These are phyloP conservation scores for Pharnaceum exiguum DNA, from an alignment of 148 eudicot genomes.

Conservation along the genomic window DNA sequence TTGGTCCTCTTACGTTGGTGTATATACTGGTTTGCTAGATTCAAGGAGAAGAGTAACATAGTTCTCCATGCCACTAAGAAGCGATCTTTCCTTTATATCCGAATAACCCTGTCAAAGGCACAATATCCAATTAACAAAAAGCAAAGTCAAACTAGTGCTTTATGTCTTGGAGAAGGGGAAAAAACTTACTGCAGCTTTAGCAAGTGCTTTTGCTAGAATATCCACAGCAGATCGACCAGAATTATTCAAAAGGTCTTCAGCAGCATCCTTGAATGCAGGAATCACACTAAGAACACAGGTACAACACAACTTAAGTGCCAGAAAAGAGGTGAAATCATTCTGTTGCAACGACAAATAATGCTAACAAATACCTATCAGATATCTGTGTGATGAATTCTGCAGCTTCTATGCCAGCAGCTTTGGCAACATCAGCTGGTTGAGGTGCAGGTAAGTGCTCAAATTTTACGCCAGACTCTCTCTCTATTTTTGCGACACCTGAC, in stretches of 20 bases:
- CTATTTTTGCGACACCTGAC: slow-evolving; percentile 56
- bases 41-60: slow-evolving; percentile 63
- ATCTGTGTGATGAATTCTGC: slow-evolving; percentile 55
- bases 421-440: slow-evolving; percentile 92
- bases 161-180: neutral
- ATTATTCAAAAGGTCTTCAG: slow-evolving; percentile 72
- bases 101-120: slow-evolving; percentile 69
- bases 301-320: neutral
- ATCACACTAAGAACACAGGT: slow-evolving; percentile 50
- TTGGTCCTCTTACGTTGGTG: slow-evolving; percentile 65
- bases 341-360: neutral
- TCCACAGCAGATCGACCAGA: slow-evolving; percentile 72
- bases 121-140: neutral
- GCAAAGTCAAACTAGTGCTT: too few species aligned
- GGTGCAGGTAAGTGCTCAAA: slow-evolving; percentile 91
- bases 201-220: slow-evolving; percentile 87
- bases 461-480: slow-evolving; percentile 90
- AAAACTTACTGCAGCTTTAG: slow-evolving; percentile 70
- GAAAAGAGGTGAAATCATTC: neutral
- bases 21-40: slow-evolving; percentile 63
- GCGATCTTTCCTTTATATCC: slow-evolving; percentile 79
- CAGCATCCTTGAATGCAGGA: slow-evolving; percentile 82
- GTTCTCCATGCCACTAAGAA: slow-evolving; percentile 79
- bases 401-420: slow-evolving; percentile 76
- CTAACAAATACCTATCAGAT: slow-evolving; percentile 55